Base-by-base conservation (phyloP, 352 stramenopile species). In the Pythium rishiriense region DNA sequence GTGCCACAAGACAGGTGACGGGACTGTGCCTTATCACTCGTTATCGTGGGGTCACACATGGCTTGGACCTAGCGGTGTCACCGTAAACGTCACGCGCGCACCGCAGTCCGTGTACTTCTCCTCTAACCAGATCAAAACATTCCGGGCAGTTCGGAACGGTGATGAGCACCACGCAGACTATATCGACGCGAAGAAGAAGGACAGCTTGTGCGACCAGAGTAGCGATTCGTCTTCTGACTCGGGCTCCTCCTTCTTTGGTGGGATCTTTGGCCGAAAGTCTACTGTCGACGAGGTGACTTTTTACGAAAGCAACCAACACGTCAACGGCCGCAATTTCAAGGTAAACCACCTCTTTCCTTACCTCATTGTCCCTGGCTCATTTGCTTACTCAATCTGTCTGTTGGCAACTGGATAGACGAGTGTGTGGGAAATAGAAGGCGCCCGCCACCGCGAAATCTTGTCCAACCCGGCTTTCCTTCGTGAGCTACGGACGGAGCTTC, bases 381-480 rank as follows among this genome's bases (percentile, higher is more conserved):
- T 7, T 42, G 11, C 39, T 46, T 25, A 29, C n/a, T n/a, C 58
- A 41, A 12, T 49, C 59, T 60, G 14, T 22, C n/a, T 42, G 7
- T 31, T 47, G 50, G 24, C 24, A 39, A 39, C 45, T 31, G 21
- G 5, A 21, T 58, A 93, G 79, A 93, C 85, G 46, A 79, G 81
- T 39, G 82, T 94, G 29, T 94, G 85, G 85, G 85, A 94, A 70
- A 79, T 94, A 49, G 85, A 94, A 55, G 74, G 79, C 29, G 79
- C 81, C 0, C 66, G 76, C 0, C 85, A 94, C 50, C 83, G 85
- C 33, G 76, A 93, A 45, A 94, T 94, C 49, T 72, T 94, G 10
- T 81, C 80, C 3, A 84, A 86, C 60, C 70, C 80, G 12, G 68
- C 78, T 28, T 94, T 94, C 67, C 70, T 92, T 33, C 80, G 85